phyloP scores from a whole-genome alignment of 805 yeast species.

The Myxozyma neotropica region DNA sequence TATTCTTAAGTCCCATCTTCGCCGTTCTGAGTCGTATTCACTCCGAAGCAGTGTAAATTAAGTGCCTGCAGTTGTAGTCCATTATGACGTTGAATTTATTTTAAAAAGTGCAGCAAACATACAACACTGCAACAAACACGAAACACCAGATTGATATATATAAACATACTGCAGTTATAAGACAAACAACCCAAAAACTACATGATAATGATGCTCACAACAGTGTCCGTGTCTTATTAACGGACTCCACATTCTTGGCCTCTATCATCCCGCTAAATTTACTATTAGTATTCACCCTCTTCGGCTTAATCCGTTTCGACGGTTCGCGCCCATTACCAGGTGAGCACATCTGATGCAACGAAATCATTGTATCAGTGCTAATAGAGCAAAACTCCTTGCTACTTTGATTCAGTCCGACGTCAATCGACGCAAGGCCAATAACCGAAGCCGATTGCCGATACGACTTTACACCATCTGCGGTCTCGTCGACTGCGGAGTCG shows the following conservation, averaged over 20 bases:
- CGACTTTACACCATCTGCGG: slow-evolving; percentile 20
- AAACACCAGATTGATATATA: background rate
- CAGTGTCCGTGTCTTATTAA: slow-evolving; percentile 2
- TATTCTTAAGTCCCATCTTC: too few relatives aligned
- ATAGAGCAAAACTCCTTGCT: slow-evolving; percentile 25
- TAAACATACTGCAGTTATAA: too few relatives aligned
- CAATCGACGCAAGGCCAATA: slow-evolving; percentile 15
- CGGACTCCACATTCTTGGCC: slow-evolving; percentile 8
- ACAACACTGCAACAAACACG: background rate
- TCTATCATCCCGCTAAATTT: slow-evolving; percentile 16
- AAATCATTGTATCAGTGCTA: slow-evolving; percentile 18
- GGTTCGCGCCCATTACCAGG: slow-evolving; percentile 6
- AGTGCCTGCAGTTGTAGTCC: too few relatives aligned
- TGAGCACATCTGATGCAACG: slow-evolving; percentile 21
- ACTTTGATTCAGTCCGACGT: background rate
- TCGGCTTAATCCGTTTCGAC: slow-evolving; percentile 1
- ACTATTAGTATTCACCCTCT: background rate
- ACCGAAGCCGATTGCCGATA: slow-evolving; percentile 24
- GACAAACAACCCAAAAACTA: background rate
- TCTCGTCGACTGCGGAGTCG: slow-evolving; percentile 2
- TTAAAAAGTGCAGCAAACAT: background rate
- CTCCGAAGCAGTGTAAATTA: too few relatives aligned
- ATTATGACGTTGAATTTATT: too few relatives aligned
- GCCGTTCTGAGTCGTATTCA: too few relatives aligned
- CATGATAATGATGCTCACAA: background rate